phyloP scores from a whole-genome alignment of 169 alveolate species.

The Cryptosporidium meleagridis region DNA sequence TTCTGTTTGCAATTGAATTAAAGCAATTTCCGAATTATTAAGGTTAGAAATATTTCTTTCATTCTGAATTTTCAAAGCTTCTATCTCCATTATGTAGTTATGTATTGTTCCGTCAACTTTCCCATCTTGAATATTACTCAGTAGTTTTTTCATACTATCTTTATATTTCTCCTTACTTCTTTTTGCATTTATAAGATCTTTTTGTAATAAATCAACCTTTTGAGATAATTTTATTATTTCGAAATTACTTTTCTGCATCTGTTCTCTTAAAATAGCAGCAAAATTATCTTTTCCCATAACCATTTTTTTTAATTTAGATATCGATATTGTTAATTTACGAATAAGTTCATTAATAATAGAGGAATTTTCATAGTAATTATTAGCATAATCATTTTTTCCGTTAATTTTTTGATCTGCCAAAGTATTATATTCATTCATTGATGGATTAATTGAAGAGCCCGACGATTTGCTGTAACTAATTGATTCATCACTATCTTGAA shows the following conservation, averaged over 20 bases:
- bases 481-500: conserved; percentile 3
- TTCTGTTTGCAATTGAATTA: conserved; percentile 63
- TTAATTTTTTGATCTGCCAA: background rate
- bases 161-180: conserved; percentile 59
- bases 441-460: background rate
- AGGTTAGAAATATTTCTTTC: conserved; percentile 34
- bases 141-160: conserved; percentile 56
- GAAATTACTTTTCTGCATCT: conserved; percentile 43
- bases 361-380: background rate
- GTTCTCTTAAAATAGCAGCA: conserved; percentile 35
- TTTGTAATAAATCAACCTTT: conserved; percentile 57
- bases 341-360: conserved; percentile 16
- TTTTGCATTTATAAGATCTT: conserved; percentile 28
- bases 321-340: conserved; percentile 38
- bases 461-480: background rate
- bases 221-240: conserved; percentile 57
- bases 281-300: conserved; percentile 58
- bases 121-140: conserved; percentile 52
- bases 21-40: conserved; percentile 27
- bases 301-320: conserved; percentile 44
- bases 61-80: conserved; percentile 46
- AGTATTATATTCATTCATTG: background rate
- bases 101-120: conserved; percentile 54
- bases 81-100: conserved; percentile 44
- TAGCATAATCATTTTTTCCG: background rate